Evolutionary conservation across 768 basidiomycete species (phyloP), one percentile per base, ranked within the genome.

Genomic region (Vararia minispora): DNA sequence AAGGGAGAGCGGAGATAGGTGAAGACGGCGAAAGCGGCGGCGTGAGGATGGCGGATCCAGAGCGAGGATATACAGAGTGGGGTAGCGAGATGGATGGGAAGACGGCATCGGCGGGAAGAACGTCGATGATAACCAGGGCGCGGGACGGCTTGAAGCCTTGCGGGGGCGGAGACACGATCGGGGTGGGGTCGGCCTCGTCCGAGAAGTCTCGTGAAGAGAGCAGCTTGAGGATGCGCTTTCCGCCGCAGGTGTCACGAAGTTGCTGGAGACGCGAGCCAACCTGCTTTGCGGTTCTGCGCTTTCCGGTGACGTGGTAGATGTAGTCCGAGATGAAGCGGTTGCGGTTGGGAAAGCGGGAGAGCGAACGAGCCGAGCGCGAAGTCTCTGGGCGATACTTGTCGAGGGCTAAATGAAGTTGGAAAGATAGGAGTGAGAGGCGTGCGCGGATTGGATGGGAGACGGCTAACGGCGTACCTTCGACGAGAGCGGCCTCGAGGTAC

Each of bases 261-360:
- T 85, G 82, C 52, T 86, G 83, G 23, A 86, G 63, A 39, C 83
- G 79, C 51, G 79, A 82, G 41, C 83, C 82, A 33, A 86, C 82
- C 57, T 85, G 82, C 55, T 85, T 85, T 17, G 82, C 72, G 6
- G 79, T 78, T 42, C 83, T 69, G 43, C 68, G 64, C 54, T 78
- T 75, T 17, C 82, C 79, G 0, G 83, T 86, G 45, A 68, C 70
- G 25, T 65, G 63, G 52, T 64, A 74, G 52, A 86, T 84, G 58
- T 79, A 76, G 46, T 86, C 79, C 36, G 82, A 80, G 45, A 85
- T 80, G 58, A 84, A 86, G 33, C 77, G 70, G 58, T 86, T 86
- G 41, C 83, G 68, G 68, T 80, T 74, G 26, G 83, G 83, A 52
- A 79, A 84, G 35, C 83, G 71, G 17, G 80, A 80, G 3, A 85